phyloP scores from a whole-genome alignment of 2,329 filamentous ascomycete genomes.

The Fusarium longipes region DNA sequence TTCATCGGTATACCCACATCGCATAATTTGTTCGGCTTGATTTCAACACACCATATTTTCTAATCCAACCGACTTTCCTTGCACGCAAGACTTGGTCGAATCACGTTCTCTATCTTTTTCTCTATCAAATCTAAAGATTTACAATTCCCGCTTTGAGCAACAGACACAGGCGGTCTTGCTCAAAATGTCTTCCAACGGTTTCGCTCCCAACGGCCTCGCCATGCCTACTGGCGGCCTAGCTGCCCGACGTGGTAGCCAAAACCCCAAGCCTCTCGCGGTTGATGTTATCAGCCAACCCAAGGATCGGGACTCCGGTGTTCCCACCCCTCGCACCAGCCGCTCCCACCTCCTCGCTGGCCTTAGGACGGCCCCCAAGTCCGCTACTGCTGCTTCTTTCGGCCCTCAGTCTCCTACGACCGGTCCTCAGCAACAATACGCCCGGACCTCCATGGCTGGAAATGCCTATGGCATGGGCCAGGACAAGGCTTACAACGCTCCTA shows the following conservation, averaged over 20 bases:
- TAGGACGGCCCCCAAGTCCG: slow-evolving; percentile 91
- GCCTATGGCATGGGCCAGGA: slow-evolving; percentile 59
- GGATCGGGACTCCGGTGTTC: slow-evolving; percentile 72
- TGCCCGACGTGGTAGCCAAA: slow-evolving; percentile 83
- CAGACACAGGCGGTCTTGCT: slow-evolving; percentile 99
- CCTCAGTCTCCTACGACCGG: slow-evolving; percentile 68
- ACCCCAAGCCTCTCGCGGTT: slow-evolving; percentile 90
- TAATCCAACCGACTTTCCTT: slow-evolving; percentile 41
- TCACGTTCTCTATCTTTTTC: slow-evolving; percentile 39
- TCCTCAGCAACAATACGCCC: slow-evolving; percentile 56
- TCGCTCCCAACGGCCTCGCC: slow-evolving; percentile 76
- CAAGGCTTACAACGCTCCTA: slow-evolving; percentile 61
- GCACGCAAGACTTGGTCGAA: slow-evolving; percentile 28
- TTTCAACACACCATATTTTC: slow-evolving; percentile 34
- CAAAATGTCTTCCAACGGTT: slow-evolving; percentile 96
- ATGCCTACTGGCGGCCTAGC: slow-evolving; percentile 85
- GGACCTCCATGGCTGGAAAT: slow-evolving; percentile 59
- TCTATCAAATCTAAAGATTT: slow-evolving; percentile 24
- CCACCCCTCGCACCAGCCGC: slow-evolving; percentile 92
- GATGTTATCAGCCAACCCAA: slow-evolving; percentile 76
- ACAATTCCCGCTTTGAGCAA: slow-evolving; percentile 57
- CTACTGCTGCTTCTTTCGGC: slow-evolving; percentile 76
- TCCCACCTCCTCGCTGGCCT: slow-evolving; percentile 94
- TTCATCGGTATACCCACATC: slow-evolving; percentile 42
- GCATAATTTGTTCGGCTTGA: slow-evolving; percentile 42